Evolutionary conservation across 1,284 basidiomycete species (phyloP).

Genomic region (Moniliella sp.): DNA sequence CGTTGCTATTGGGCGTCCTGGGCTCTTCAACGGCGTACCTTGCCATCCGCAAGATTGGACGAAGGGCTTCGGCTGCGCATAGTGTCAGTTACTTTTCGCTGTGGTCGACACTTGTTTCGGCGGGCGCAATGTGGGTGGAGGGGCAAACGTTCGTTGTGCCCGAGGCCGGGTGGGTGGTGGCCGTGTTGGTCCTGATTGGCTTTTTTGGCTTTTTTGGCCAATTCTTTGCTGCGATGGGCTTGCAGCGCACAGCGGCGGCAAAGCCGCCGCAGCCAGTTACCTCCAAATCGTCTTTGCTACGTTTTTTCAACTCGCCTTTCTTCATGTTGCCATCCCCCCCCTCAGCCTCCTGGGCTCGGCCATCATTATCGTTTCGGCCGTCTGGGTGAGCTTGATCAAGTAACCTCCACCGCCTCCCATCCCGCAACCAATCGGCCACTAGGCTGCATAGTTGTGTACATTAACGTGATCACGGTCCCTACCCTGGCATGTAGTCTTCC

Average conservation of each 20-base stretch:
- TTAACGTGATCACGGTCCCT: too few species aligned
- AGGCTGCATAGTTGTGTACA: too few species aligned
- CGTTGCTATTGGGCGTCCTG: slow-evolving; percentile 43
- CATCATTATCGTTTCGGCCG: slow-evolving; percentile 11
- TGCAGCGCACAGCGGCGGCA: slow-evolving; percentile 14
- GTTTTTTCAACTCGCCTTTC: slow-evolving; percentile 10
- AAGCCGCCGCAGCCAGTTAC: slow-evolving; percentile 9
- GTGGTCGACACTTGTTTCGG: slow-evolving; percentile 43
- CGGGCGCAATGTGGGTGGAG: slow-evolving; percentile 23
- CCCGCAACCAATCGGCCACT: too few species aligned
- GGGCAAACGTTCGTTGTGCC: slow-evolving; percentile 10
- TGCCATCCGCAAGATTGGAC: slow-evolving; percentile 50
- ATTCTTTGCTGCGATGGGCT: slow-evolving; percentile 11
- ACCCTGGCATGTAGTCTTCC: too few species aligned
- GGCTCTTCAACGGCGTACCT: slow-evolving; percentile 47
- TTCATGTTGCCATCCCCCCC: slow-evolving; percentile 9
- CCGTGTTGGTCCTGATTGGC: slow-evolving; percentile 12
- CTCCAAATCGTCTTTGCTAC: slow-evolving; percentile 12
- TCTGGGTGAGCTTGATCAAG: slow-evolving; percentile 10
- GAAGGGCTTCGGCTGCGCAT: slow-evolving; percentile 51
- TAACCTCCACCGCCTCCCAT: too few species aligned
- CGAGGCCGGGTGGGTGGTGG: slow-evolving; percentile 6
- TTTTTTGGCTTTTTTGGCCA: slow-evolving; percentile 15
- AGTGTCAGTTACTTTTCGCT: slow-evolving; percentile 49
- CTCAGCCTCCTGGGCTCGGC: slow-evolving; percentile 9